These are phyloP conservation scores for Saturnispora serradocipensis DNA, from an alignment of 805 yeast species.

Conservation along the genomic window DNA sequence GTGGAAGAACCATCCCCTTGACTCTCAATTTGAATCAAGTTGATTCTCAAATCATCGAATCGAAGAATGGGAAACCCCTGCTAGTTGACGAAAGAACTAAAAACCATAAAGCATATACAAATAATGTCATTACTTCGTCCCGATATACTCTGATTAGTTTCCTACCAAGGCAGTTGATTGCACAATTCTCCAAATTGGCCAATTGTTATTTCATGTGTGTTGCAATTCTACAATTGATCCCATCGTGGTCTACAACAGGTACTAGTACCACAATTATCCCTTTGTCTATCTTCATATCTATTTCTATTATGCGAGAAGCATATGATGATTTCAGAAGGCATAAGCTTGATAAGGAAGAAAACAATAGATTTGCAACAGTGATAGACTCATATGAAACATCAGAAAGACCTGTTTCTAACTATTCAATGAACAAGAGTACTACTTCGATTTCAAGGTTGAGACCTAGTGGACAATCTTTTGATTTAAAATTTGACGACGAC, in stretches of 20 bases:
- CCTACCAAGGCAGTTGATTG: conserved; percentile 77
- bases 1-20: conserved; percentile 74
- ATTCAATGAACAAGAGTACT: conserved; percentile 20
- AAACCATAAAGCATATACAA: conserved; percentile 45
- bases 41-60: conserved; percentile 23
- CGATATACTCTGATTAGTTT: conserved; percentile 75
- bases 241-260: conserved; percentile 97
- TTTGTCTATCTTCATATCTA: conserved; percentile 70
- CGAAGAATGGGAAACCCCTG: conserved; percentile 22
- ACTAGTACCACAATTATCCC: conserved; percentile 91
- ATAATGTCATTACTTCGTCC: conserved; percentile 75
- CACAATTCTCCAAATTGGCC: conserved; percentile 89
- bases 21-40: conserved; percentile 33
- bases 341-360: conserved; percentile 76
- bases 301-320: conserved; percentile 88
- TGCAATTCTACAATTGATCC: conserved; percentile 90
- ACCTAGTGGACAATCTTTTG: conserved; percentile 20
- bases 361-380: conserved; percentile 43
- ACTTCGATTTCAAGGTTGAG: conserved; percentile 23
- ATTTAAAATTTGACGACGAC: conserved; percentile 14
- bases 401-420: conserved; percentile 9
- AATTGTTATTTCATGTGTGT: conserved; percentile 84
- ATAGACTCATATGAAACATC: conserved; percentile 3
- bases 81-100: conserved; percentile 57
- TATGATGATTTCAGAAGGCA: conserved; percentile 89